These are phyloP conservation scores for Mycena albidolilacea DNA, from an alignment of 768 basidiomycete genomes.

Conservation along the genomic window DNA sequence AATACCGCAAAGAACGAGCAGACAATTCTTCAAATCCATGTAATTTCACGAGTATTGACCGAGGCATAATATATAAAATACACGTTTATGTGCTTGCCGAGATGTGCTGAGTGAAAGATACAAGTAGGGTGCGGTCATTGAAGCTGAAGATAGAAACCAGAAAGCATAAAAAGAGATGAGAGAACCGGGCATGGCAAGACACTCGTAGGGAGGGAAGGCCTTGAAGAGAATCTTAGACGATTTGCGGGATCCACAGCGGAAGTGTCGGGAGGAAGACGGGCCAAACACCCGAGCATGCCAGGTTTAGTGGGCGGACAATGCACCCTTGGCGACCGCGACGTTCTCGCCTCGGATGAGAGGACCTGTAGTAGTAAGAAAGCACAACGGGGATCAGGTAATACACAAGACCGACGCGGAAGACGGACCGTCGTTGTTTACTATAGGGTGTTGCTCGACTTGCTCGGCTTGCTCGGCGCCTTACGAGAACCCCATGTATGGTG, in stretches of 20 bases:
- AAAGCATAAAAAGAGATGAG: not conserved
- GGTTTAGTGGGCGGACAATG: slow-evolving; percentile 42
- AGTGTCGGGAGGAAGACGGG: slow-evolving; percentile 14
- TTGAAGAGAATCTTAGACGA: slow-evolving; percentile 28
- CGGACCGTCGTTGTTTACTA: slow-evolving; percentile 55
- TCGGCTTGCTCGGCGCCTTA: slow-evolving; percentile 61
- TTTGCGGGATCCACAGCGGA: slow-evolving; percentile 29
- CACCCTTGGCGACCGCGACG: slow-evolving; percentile 53
- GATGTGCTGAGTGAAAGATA: slow-evolving; percentile 35
- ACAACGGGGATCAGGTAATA: slow-evolving; percentile 43
- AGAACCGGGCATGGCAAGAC: slow-evolving; percentile 30
- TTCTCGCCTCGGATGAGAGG: slow-evolving; percentile 55
- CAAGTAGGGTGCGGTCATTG: slow-evolving; percentile 23
- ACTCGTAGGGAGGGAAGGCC: slow-evolving; percentile 22
- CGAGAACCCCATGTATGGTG: slow-evolving; percentile 26
- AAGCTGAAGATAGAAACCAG: slow-evolving; percentile 27
- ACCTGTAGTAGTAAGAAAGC: slow-evolving; percentile 47
- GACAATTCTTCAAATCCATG: slow-evolving; percentile 25
- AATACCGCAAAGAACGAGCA: no score
- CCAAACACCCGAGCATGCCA: slow-evolving; percentile 25
- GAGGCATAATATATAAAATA: slow-evolving; percentile 39
- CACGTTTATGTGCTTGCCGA: slow-evolving; percentile 34
- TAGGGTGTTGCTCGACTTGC: slow-evolving; percentile 64
- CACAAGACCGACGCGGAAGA: slow-evolving; percentile 19
- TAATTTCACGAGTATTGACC: slow-evolving; percentile 36